Base-by-base conservation (phyloP, 1,139 yeast species). In the Suhomyces taliae region DNA sequence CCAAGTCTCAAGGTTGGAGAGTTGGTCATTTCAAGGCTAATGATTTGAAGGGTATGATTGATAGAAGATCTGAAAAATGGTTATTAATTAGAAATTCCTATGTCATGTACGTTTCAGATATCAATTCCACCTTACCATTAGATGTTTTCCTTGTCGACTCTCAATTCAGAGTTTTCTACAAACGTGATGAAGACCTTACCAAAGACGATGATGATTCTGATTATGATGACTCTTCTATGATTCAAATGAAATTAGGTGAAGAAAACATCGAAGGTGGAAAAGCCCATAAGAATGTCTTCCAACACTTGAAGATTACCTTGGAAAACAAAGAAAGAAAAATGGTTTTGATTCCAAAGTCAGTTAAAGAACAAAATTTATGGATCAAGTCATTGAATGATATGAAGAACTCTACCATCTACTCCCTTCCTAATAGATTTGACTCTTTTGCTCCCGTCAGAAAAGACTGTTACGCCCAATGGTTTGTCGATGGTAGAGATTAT, bases 401-500 rank as follows among this genome's bases (percentile, higher is more conserved):
- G 95, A 79, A 79, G 44, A 77, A 76, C 39, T 72, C 77, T 39
- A 80, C 93, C 0, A 67, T 78, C 1, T 93, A 97, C 96, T 72
- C 91, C 0, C 76, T 79, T 49, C 70, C 70, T 3, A 81, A 95
- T 54, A 75, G 99, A 52, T 95, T 95, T 66, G 83, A 76, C 8
- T 89, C 97, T 41, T 95, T 89, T 77, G 97, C 99, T 0, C 99
- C 99, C 0, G 82, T 91, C 1, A 74, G 99, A 53, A 69, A 82
- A 32, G 82, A 89, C 56, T 89, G 90, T 49, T 89, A 82, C 68
- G 97, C 97, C 6, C 96, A 93, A 63, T 93, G 96, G 95, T 85
- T 93, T 70, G 98, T 95, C 7, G 99, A 95, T 67, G 99, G 89
- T 3, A 74, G 98, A 60, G 99, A 95, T 65, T 89, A 95, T 65